Conservation (phyloP, 2,329 filamentous ascomycete genomes). For the Metarhizium humberi region DNA sequence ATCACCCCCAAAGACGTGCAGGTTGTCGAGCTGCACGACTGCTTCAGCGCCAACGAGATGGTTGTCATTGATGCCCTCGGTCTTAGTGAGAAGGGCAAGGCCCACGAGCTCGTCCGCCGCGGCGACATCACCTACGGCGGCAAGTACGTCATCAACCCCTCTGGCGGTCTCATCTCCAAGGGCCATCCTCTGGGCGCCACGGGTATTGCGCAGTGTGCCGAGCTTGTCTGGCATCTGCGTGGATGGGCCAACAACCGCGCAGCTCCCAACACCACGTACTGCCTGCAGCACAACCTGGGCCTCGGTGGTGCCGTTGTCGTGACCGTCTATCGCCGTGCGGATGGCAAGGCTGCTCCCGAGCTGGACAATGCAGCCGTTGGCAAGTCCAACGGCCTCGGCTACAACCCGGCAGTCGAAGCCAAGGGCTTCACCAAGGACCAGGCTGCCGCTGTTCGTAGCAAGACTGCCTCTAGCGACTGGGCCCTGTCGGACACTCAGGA, state of each 20-base stretch:
- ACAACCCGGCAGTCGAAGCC: conserved; percentile 85
- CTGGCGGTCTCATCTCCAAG: conserved; percentile 90
- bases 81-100: conserved; percentile 68
- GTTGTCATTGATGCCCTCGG: conserved; percentile 80
- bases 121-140: conserved; percentile 91
- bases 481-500: conserved; percentile 58
- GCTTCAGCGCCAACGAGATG: conserved; percentile 94
- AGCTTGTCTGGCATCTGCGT: conserved; percentile 89
- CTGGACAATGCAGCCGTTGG: conserved; percentile 57
- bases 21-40: conserved; percentile 92
- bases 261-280: conserved; percentile 57
- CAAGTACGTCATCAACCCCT: conserved; percentile 80
- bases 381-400: conserved; percentile 62
- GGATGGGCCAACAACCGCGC: conserved; percentile 92
- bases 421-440: conserved; percentile 80
- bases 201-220: conserved; percentile 90
- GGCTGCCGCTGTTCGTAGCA: conserved; percentile 62
- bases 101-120: conserved; percentile 78
- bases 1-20: conserved; percentile 60
- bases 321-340: conserved; percentile 78
- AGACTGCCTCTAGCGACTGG: conserved; percentile 56
- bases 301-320: conserved; percentile 86
- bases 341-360: conserved; percentile 55
- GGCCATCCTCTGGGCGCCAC: conserved; percentile 91
- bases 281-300: conserved; percentile 87